phyloP scores from a whole-genome alignment of 208 protist species.

The Wallacemonas collosoma region DNA sequence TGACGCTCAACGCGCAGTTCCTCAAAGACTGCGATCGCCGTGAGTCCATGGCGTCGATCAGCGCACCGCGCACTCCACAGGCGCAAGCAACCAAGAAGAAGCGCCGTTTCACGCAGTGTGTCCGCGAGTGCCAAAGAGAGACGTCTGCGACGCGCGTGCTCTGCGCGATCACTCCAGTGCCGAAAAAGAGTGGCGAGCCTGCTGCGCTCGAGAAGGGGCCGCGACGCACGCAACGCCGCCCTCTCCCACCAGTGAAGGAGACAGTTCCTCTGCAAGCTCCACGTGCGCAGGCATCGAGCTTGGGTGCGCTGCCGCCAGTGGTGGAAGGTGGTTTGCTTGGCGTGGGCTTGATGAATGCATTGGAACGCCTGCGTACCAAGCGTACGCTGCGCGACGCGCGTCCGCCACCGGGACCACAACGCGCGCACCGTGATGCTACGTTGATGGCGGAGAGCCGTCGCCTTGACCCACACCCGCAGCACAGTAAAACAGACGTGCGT shows the following conservation, averaged over 20 bases:
- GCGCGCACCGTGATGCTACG: conserved; percentile 12
- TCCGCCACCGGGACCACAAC: conserved; percentile 26
- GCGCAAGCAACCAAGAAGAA: conserved; percentile 64
- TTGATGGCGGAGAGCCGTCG: conserved; percentile 2
- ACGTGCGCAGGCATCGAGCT: neutral
- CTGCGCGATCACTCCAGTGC: conserved; percentile 3
- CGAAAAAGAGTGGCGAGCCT: conserved; percentile 4
- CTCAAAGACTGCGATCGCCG: conserved; percentile 45
- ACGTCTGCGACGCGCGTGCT: conserved; percentile 9
- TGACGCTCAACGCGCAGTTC: conserved; percentile 53
- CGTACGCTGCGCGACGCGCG: conserved; percentile 9
- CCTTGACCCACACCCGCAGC: conserved; percentile 4
- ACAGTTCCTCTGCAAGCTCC: conserved; percentile 17
- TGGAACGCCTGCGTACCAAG: conserved; percentile 16
- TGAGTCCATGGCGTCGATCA: conserved; percentile 30
- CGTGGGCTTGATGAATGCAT: conserved; percentile 11
- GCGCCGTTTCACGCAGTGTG: conserved; percentile 64
- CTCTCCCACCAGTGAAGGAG: conserved; percentile 22
- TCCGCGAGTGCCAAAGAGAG: conserved; percentile 50
- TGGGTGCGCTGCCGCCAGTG: neutral
- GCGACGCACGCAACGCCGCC: neutral
- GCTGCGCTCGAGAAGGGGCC: conserved; percentile 1
- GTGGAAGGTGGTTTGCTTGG: neutral
- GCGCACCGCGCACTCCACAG: conserved; percentile 49
- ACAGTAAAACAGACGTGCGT: neutral